Evolutionary conservation across 2,329 filamentous ascomycete genomes (phyloP), one percentile per base, ranked within the genome.

Genomic region (Rutstroemia sydowiana): DNA sequence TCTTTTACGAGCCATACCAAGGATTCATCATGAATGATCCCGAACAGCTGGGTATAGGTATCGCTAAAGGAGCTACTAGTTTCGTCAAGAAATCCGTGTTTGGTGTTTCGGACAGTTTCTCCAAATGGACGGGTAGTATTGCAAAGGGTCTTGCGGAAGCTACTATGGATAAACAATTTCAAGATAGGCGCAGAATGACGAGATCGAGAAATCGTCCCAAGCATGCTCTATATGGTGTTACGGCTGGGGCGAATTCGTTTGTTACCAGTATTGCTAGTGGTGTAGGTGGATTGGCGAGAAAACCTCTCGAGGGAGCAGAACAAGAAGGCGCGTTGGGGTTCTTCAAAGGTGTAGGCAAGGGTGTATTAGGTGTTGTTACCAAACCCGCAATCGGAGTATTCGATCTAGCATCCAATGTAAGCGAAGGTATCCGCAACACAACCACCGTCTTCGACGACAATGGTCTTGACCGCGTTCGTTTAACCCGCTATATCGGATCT

Each of bases 21-120:
- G 88, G 95, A 20, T 81, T 98, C 45, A 95, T 98, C 68, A 88
- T 95, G 77, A 45, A 45, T 14, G 93, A 98, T 68, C 95, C 93
- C 2, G 92, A 97, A 68, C 92, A 98, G 59, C 84, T 98, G 51
- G 95, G 93, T 18, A 76, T 95, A 37, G 93, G 93, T 16, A 95
- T 98, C 57, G 95, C 93, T 32, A 96, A 96, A 69, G 93, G 93
- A 36, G 93, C 95, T 10, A 92, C 90, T 0, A 95, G 89, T 58
- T 97, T 98, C 65, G 87, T 96, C 60, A 98, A 98, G 77, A 98
- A 98, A 71, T 95, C 90, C 0, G 92, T 98, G 10, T 98, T 95
- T 69, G 95, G 93, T 42, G 88, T 98, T 67, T 95, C 87, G 1
- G 95, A 98, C 73, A 95, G 89, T 64, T 91, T 98, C 73, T 93